phyloP scores from a whole-genome alignment of 345 rosid species.

The Melastoma malabathricum region DNA sequence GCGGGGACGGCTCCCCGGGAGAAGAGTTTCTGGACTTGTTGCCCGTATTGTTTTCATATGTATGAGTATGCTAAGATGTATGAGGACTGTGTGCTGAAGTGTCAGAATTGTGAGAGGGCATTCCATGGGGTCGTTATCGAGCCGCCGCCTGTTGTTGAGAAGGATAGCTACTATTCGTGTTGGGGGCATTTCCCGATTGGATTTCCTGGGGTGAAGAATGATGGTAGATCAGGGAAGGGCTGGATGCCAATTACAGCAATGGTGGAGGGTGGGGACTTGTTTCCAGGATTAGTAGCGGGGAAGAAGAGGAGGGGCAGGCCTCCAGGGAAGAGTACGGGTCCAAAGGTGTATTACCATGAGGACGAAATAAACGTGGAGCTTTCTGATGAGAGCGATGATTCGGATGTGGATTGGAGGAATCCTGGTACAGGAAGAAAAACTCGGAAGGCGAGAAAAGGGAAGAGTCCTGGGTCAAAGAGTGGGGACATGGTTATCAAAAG shows the following conservation, averaged over 20 bases:
- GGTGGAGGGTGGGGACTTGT: slow-evolving; percentile 11
- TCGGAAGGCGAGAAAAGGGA: slow-evolving; percentile 26
- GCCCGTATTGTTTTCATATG: slow-evolving; percentile 73
- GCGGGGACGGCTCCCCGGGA: too few species aligned
- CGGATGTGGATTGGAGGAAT: slow-evolving; percentile 45
- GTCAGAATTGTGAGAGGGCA: slow-evolving; percentile 71
- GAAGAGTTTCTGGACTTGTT: slow-evolving; percentile 79
- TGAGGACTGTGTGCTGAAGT: slow-evolving; percentile 62
- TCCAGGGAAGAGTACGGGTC: slow-evolving; percentile 9
- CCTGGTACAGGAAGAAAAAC: slow-evolving; percentile 25
- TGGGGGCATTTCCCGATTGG: slow-evolving; percentile 79
- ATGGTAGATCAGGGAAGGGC: slow-evolving; percentile 13
- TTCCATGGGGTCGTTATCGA: slow-evolving; percentile 58
- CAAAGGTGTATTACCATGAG: slow-evolving; percentile 30
- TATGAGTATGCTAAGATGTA: slow-evolving; percentile 67
- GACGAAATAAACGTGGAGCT: slow-evolving; percentile 42
- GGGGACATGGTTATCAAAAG: slow-evolving; percentile 17
- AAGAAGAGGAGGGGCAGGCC: background rate
- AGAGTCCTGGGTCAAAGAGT: slow-evolving; percentile 20
- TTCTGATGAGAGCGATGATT: slow-evolving; percentile 36
- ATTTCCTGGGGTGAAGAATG: slow-evolving; percentile 21
- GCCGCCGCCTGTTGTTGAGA: slow-evolving; percentile 49
- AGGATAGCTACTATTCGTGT: slow-evolving; percentile 49
- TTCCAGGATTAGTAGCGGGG: background rate
- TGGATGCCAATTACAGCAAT: slow-evolving; percentile 79